A percentile compares a stretch with the other conserved stretches of the same genome.
These are phyloP conservation scores for Fraxinus floribunda DNA, from an alignment of 305 asterid genomes.

Conservation along the genomic window DNA sequence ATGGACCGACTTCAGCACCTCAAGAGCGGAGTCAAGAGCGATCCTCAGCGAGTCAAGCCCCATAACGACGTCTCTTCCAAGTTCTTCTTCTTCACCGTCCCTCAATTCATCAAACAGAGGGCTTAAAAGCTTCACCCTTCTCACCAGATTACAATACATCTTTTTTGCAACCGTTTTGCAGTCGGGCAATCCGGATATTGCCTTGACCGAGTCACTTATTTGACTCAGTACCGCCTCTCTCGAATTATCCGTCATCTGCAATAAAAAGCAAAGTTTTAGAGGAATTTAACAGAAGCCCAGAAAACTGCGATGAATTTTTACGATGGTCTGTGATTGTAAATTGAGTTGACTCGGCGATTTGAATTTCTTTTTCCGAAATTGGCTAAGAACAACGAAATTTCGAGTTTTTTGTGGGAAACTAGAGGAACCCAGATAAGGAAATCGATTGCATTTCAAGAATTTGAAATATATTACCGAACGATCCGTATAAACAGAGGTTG, in stretches of 20 bases:
- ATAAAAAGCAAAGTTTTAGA: conserved; percentile 21
- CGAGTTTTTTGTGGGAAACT: conserved; percentile 6
- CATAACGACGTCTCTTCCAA: conserved; percentile 50
- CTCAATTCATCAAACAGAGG: conserved; percentile 85
- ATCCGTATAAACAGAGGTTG: not conserved
- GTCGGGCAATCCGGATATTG: conserved; percentile 65
- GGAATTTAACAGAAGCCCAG: conserved; percentile 18
- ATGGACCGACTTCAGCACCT: conserved; percentile 66
- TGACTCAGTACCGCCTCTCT: conserved; percentile 50
- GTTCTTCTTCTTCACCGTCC: conserved; percentile 46
- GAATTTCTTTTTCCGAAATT: not conserved
- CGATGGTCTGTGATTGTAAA: not conserved
- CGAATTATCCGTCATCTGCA: conserved; percentile 36
- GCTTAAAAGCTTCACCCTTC: conserved; percentile 83
- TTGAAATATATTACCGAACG: not conserved
- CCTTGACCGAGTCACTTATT: conserved; percentile 53
- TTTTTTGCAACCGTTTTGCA: conserved; percentile 64
- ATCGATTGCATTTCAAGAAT: conserved; percentile 15
- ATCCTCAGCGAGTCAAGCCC: conserved; percentile 56
- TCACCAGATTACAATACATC: conserved; percentile 68
- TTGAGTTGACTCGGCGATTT: conserved; percentile 18
- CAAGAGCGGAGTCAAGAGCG: conserved; percentile 64
- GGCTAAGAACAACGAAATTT: not conserved
- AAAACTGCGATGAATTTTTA: not conserved
- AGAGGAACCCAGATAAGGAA: not conserved